A percentile compares a stretch with the other conserved stretches of the same genome.
These are phyloP conservation scores for Asterophora parasitica DNA, from an alignment of 768 basidiomycete genomes.

Conservation along the genomic window DNA sequence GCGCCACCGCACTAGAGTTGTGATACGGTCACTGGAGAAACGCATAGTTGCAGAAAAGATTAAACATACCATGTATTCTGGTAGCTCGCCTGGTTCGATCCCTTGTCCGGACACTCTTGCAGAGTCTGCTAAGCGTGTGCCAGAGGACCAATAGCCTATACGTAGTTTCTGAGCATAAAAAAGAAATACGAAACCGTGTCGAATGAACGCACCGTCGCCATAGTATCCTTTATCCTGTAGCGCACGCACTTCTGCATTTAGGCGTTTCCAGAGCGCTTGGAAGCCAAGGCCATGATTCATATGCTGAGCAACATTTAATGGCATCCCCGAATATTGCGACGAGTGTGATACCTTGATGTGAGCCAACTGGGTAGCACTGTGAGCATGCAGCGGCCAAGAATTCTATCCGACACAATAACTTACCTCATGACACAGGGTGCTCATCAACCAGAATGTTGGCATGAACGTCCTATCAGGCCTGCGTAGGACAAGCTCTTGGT, in stretches of 20 bases:
- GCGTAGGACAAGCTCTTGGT: conserved; percentile 71
- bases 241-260: conserved; percentile 59
- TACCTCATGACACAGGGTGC: conserved; percentile 83
- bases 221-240: conserved; percentile 77
- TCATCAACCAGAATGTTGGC: conserved; percentile 64
- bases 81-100: conserved; percentile 52
- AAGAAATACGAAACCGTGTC: background rate
- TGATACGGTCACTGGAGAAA: background rate
- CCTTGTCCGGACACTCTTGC: conserved; percentile 46
- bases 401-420: conserved; percentile 11
- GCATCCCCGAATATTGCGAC: background rate
- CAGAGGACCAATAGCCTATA: conserved; percentile 76
- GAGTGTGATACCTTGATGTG: conserved; percentile 61
- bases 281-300: conserved; percentile 78
- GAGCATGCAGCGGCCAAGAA: conserved; percentile 8
- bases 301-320: conserved; percentile 39
- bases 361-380: conserved; percentile 49
- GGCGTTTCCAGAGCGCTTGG: conserved; percentile 66
- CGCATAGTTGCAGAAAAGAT: background rate
- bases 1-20: conserved; percentile 70
- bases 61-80: conserved; percentile 68
- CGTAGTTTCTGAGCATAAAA: background rate
- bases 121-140: conserved; percentile 67
- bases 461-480: conserved; percentile 55
- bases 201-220: conserved; percentile 57